These are phyloP conservation scores for Diplodia sapinea DNA, from an alignment of 2,329 filamentous ascomycete genomes.

Conservation along the genomic window DNA sequence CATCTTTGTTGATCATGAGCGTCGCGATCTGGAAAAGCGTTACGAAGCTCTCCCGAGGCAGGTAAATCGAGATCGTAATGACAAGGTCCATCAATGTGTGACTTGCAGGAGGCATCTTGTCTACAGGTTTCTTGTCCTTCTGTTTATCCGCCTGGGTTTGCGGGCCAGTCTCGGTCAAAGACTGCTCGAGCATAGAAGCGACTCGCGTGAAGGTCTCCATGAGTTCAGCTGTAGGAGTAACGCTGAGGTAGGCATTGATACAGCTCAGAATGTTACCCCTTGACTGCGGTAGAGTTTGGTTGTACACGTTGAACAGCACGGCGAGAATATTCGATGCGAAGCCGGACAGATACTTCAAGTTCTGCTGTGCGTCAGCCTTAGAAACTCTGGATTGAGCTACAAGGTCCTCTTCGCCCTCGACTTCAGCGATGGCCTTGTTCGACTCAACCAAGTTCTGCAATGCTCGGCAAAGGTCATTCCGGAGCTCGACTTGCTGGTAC, in stretches of 20 bases:
- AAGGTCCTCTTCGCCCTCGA: constrained; percentile 73
- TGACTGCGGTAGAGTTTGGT: constrained; percentile 90
- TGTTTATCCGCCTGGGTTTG: constrained; percentile 69
- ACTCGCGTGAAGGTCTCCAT: constrained; percentile 89
- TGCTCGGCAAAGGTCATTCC: constrained; percentile 84
- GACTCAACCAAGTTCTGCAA: constrained; percentile 89
- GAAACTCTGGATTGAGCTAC: constrained; percentile 79
- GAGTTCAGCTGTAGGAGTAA: constrained; percentile 78
- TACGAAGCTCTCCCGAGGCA: constrained; percentile 83
- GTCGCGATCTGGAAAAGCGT: constrained; percentile 86
- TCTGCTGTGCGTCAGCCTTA: constrained; percentile 75
- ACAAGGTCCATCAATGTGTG: constrained; percentile 97
- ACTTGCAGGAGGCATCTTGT: constrained; percentile 85
- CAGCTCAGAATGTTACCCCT: constrained; percentile 90
- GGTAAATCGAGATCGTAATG: constrained; percentile 92
- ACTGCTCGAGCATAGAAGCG: constrained; percentile 77
- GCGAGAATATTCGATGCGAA: constrained; percentile 90
- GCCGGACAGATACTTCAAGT: constrained; percentile 77
- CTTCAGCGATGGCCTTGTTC: constrained; percentile 77
- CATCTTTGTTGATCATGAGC: constrained; percentile 77
- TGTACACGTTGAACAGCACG: constrained; percentile 99
- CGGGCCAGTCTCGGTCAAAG: constrained; percentile 65
- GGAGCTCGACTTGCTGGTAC: constrained; percentile 87
- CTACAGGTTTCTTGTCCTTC: constrained; percentile 65
- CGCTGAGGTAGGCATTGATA: constrained; percentile 92